Percentiles rank a stretch among this genome's conserved stretches.
Evolutionary conservation across 108 stramenopile genomes (phyloP).

Genomic region (Phaeodactylum tricornutum): DNA sequence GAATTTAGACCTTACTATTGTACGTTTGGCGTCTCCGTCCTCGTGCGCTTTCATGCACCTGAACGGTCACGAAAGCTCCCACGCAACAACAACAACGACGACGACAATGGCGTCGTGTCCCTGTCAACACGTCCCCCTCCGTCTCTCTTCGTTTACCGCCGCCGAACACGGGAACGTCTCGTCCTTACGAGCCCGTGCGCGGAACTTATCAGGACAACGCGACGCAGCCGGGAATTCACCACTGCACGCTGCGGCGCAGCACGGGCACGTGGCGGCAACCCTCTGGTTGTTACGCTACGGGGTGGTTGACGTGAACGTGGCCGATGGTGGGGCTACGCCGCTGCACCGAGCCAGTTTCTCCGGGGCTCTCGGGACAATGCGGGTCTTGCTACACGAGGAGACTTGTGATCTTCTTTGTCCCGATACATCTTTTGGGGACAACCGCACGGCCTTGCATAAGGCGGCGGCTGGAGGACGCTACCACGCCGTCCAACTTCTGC

Average conservation of each 20-base stretch:
- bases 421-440: conserved; percentile 71
- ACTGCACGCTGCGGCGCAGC: conserved; percentile 66
- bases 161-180: conserved; percentile 75
- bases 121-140: conserved; percentile 44
- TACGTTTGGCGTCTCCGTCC: too few relatives aligned
- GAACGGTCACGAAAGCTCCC: too few relatives aligned
- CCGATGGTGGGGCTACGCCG: conserved; percentile 27
- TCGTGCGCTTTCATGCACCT: too few relatives aligned
- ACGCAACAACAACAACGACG: conserved; percentile 1
- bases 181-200: conserved; percentile 15
- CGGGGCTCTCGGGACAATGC: conserved; percentile 67
- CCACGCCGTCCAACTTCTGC: conserved; percentile 56
- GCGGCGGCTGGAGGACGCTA: conserved; percentile 73
- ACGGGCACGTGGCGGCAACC: conserved; percentile 63
- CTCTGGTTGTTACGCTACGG: conserved; percentile 41
- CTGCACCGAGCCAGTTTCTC: conserved; percentile 75
- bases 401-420: conserved; percentile 36
- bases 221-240: conserved; percentile 38
- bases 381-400: conserved; percentile 34
- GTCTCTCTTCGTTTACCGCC: conserved; percentile 69
- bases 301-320: conserved; percentile 17
- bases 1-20: too few relatives aligned
- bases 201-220: conserved; percentile 12
- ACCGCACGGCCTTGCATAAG: conserved; percentile 71
- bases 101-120: conserved; percentile 27